These are phyloP conservation scores for Zygnema circumcarinatum DNA, from an alignment of 139 green algal genomes.

Conservation along the genomic window DNA sequence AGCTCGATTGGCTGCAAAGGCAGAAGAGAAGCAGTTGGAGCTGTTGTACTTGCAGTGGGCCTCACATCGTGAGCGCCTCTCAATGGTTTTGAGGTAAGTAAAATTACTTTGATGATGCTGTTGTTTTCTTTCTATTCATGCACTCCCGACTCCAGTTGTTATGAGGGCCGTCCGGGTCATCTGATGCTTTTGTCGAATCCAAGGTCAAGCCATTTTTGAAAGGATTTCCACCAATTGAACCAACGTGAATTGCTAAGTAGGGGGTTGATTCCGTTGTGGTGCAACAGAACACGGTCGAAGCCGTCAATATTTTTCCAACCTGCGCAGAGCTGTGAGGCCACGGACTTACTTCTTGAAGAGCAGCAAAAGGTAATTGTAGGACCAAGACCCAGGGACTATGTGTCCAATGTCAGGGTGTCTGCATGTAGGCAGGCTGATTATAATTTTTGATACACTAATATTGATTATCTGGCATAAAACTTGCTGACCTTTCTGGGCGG, in stretches of 20 bases:
- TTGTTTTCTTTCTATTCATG: not conserved
- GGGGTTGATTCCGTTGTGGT: not conserved
- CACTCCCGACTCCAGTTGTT: too few species aligned
- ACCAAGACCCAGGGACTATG: not conserved
- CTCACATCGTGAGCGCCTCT: conserved; percentile 24
- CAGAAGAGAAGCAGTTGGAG: conserved; percentile 41
- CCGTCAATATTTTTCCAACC: conserved; percentile 21
- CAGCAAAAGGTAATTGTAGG: conserved; percentile 14
- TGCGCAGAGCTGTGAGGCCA: conserved; percentile 18
- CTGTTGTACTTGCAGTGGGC: conserved; percentile 43
- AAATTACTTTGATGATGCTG: not conserved
- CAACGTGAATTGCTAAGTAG: not conserved
- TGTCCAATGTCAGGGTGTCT: not conserved
- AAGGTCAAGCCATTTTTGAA: not conserved
- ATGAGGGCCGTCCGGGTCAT: too few species aligned
- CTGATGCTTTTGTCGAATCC: not conserved
- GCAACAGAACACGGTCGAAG: conserved; percentile 13
- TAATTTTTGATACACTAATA: too few species aligned
- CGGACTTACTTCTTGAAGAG: conserved; percentile 31
- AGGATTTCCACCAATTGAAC: not conserved
- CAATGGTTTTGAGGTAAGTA: not conserved
- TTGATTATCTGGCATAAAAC: too few species aligned
- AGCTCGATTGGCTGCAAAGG: conserved; percentile 37
- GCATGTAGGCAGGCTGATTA: not conserved
- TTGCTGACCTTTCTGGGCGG: too few species aligned